Percentiles rank a stretch among this genome's conserved stretches.
Conservation (phyloP, 495 filamentous ascomycete genomes). For the Daldinia loculata region DNA sequence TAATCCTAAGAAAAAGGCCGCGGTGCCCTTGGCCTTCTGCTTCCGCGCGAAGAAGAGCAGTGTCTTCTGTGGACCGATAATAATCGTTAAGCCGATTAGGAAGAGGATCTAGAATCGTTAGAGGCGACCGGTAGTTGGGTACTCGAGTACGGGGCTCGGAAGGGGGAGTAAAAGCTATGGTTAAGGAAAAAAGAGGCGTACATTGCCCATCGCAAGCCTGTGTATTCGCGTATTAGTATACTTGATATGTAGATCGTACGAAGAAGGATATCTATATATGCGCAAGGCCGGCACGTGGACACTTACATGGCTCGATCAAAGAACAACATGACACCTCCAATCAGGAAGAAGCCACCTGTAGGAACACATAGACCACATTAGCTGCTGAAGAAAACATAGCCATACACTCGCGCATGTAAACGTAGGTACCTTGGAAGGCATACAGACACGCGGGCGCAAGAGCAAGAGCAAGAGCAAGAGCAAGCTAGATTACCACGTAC, state of each 20-base stretch:
- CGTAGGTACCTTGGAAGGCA: neutral
- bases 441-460: constrained; percentile 23
- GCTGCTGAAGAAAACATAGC: constrained; percentile 5
- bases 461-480: constrained; percentile 16
- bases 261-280: neutral
- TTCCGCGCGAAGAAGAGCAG: constrained; percentile 90
- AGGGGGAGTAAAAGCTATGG: neutral
- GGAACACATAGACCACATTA: constrained; percentile 29
- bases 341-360: constrained; percentile 87
- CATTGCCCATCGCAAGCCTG: constrained; percentile 90
- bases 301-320: constrained; percentile 94
- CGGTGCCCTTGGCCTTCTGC: constrained; percentile 91
- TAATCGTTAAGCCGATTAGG: constrained; percentile 90
- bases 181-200: constrained; percentile 47
- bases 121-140: neutral
- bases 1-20: constrained; percentile 86
- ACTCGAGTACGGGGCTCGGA: constrained; percentile 3
- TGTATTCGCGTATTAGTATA: constrained; percentile 5
- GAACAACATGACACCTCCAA: constrained; percentile 93
- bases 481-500: constrained; percentile 64
- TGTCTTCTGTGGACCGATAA: constrained; percentile 93
- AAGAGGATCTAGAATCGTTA: constrained; percentile 80
- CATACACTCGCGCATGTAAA: neutral
- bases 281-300: neutral
- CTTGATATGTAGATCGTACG: neutral